Percentiles rank a stretch among this genome's conserved stretches.
phyloP scores from a whole-genome alignment of 495 filamentous ascomycete species.

The Talaromyces trachyspermus region DNA sequence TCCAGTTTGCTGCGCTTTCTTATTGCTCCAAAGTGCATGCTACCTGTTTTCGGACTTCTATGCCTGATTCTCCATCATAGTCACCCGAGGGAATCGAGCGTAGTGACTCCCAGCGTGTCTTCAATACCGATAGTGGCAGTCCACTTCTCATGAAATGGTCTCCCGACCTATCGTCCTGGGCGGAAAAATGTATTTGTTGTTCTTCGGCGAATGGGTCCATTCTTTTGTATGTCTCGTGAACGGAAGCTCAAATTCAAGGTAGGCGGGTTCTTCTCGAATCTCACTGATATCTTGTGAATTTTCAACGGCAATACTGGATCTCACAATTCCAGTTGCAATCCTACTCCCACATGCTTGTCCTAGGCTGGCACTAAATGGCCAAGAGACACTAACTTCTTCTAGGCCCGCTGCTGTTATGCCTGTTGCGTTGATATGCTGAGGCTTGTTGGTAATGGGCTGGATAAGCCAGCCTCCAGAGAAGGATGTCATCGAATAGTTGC shows the following conservation, averaged over 20 bases:
- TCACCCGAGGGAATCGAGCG: conserved; percentile 6
- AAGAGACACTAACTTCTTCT: not conserved
- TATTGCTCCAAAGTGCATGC: not conserved
- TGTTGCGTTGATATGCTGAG: conserved; percentile 9
- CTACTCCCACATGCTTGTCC: not conserved
- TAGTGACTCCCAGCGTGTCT: conserved; percentile 7
- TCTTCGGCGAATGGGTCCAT: conserved; percentile 6
- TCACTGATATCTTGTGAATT: not conserved
- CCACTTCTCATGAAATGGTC: conserved; percentile 7
- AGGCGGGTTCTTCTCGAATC: not conserved
- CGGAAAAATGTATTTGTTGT: conserved; percentile 12
- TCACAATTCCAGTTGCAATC: not conserved
- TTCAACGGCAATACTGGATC: not conserved
- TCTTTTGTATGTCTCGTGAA: conserved; percentile 8
- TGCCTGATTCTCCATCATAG: not conserved
- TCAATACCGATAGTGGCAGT: conserved; percentile 6
- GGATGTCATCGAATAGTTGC: conserved; percentile 13
- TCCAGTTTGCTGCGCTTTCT: not conserved
- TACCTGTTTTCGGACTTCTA: not conserved
- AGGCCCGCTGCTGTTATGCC: not conserved
- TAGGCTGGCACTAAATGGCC: conserved; percentile 1
- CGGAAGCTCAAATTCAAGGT: conserved; percentile 3
- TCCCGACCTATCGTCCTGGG: conserved; percentile 20
- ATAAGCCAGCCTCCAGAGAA: conserved; percentile 15
- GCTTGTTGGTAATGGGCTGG: not conserved